Conservation (phyloP, 2,329 filamentous ascomycete genomes). For the Fusarium musae region DNA sequence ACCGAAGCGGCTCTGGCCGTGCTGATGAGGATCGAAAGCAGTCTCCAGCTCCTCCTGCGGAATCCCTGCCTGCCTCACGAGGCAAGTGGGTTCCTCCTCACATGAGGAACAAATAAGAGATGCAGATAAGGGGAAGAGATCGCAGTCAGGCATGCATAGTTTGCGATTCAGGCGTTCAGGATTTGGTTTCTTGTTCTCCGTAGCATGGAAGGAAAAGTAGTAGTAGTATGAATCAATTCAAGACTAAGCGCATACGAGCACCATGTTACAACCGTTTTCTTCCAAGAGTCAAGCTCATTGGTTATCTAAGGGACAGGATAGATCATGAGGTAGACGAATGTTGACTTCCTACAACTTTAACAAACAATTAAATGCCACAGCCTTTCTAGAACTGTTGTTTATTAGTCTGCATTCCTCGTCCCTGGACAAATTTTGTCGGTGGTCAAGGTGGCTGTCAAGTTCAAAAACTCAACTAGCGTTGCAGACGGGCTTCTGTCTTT, state of each 20-base stretch:
- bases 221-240: conserved; percentile 44
- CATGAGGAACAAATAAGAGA: conserved; percentile 48
- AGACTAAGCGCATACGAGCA: conserved; percentile 43
- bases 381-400: not conserved
- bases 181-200: conserved; percentile 49
- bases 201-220: conserved; percentile 42
- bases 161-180: conserved; percentile 53
- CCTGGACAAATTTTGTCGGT: conserved; percentile 4
- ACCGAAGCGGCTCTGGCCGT: conserved; percentile 57
- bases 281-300: conserved; percentile 5
- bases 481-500: not conserved
- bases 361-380: conserved; percentile 10
- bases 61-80: conserved; percentile 64
- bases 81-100: conserved; percentile 70
- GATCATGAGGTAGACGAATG: conserved; percentile 11
- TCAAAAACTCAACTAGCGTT: not conserved
- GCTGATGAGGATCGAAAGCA: conserved; percentile 52
- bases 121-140: conserved; percentile 35
- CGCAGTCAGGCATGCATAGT: conserved; percentile 38
- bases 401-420: conserved; percentile 28
- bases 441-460: conserved; percentile 11
- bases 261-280: conserved; percentile 32
- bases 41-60: conserved; percentile 57
- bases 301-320: conserved; percentile 17
- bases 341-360: conserved; percentile 11